Conservation (phyloP, 108 stramenopile genomes). For the Chaetoceros tenuissimus region DNA sequence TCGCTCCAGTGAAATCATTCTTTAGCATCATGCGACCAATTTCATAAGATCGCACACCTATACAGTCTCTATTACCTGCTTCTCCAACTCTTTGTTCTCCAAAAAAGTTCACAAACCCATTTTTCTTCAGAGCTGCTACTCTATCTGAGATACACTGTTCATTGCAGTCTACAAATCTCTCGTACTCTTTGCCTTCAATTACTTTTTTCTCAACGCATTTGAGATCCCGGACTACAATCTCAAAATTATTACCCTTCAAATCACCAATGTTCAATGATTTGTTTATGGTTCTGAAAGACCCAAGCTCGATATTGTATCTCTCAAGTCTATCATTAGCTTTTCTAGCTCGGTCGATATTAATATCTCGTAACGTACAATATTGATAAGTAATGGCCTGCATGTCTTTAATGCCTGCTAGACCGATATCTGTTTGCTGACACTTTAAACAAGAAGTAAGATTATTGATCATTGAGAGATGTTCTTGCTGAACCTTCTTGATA, state of each 20-base stretch:
- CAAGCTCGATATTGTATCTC: conserved; percentile 25
- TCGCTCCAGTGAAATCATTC: conserved; percentile 41
- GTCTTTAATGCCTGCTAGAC: conserved; percentile 78
- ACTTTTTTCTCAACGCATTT: conserved; percentile 28
- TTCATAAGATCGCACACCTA: conserved; percentile 69
- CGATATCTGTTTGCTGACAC: conserved; percentile 64
- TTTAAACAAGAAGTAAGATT: conserved; percentile 28
- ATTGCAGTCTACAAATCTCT: conserved; percentile 31
- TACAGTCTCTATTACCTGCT: conserved; percentile 35
- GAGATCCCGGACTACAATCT: conserved; percentile 47
- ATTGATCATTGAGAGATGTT: conserved; percentile 59
- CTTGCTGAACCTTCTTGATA: conserved; percentile 55
- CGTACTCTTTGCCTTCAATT: conserved; percentile 9
- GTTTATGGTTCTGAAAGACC: conserved; percentile 18
- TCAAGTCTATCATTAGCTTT: conserved; percentile 17
- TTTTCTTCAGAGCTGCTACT: conserved; percentile 33
- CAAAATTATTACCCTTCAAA: conserved; percentile 65
- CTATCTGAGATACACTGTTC: conserved; percentile 37
- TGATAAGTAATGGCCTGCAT: conserved; percentile 82
- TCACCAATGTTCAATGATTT: conserved; percentile 33
- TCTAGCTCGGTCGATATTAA: conserved; percentile 13
- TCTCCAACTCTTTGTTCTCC: conserved; percentile 81
- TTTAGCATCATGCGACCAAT: conserved; percentile 73
- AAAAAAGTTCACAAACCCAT: conserved; percentile 82
- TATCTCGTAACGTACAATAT: conserved; percentile 62